These are phyloP conservation scores for Grosmannia huntii DNA, from an alignment of 2,329 filamentous ascomycete genomes.

Conservation along the genomic window DNA sequence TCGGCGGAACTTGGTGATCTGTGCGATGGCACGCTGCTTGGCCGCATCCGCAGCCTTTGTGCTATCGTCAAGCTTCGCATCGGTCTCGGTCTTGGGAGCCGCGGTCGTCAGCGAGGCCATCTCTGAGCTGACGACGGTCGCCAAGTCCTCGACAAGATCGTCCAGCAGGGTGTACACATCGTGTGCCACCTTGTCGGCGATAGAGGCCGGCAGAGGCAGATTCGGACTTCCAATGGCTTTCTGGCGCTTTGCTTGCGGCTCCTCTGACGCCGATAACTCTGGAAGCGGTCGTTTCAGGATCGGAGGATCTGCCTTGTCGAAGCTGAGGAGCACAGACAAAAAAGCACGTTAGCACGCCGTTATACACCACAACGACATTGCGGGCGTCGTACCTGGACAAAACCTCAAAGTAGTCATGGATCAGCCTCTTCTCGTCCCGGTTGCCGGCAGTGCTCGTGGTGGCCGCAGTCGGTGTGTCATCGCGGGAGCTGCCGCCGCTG, in stretches of 20 bases:
- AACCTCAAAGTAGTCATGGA: slow-evolving; percentile 29
- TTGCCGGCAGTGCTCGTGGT: slow-evolving; percentile 10
- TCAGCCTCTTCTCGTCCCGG: slow-evolving; percentile 22
- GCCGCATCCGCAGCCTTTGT: slow-evolving; percentile 6
- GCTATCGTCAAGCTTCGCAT: neutral
- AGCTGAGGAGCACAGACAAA: slow-evolving; percentile 23
- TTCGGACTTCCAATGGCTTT: slow-evolving; percentile 34
- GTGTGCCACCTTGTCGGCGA: slow-evolving; percentile 40
- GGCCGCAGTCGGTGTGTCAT: slow-evolving; percentile 14
- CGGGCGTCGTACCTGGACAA: slow-evolving; percentile 25
- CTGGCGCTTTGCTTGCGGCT: slow-evolving; percentile 47
- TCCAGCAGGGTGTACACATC: slow-evolving; percentile 48
- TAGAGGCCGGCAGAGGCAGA: slow-evolving; percentile 15
- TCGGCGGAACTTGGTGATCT: slow-evolving; percentile 45
- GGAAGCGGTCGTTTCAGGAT: slow-evolving; percentile 42
- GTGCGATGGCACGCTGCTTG: slow-evolving; percentile 25
- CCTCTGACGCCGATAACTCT: slow-evolving; percentile 28
- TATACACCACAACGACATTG: neutral
- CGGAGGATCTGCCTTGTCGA: slow-evolving; percentile 36
- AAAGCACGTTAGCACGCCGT: slow-evolving; percentile 13
- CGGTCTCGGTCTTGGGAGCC: slow-evolving; percentile 12
- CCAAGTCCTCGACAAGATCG: slow-evolving; percentile 48
- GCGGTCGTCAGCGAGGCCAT: slow-evolving; percentile 32
- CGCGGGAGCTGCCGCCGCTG: slow-evolving; percentile 16
- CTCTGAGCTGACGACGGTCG: slow-evolving; percentile 19